Evolutionary conservation across 2,329 filamentous ascomycete genomes (phyloP).

Genomic region (Colletotrichum lentis): DNA sequence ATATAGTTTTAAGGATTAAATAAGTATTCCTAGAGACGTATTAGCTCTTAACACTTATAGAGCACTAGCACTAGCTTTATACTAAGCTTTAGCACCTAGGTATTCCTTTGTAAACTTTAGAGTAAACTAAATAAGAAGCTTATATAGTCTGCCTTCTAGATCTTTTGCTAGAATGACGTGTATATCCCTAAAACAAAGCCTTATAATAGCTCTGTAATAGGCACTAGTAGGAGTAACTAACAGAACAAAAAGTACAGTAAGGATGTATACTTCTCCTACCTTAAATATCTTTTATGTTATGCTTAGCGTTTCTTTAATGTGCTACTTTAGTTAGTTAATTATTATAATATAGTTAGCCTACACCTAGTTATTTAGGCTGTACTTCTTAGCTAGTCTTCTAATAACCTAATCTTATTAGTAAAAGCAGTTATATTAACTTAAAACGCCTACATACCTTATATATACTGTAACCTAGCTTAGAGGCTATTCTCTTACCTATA

Average conservation of each 20-base stretch:
- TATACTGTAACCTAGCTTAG: background rate
- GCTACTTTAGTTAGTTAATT: background rate
- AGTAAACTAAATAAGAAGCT: background rate
- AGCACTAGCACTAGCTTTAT: background rate
- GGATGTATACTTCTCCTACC: background rate
- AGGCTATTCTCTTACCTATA: background rate
- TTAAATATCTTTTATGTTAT: background rate
- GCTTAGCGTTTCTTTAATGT: background rate
- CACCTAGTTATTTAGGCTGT: background rate
- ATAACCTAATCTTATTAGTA: slow-evolving; percentile 4
- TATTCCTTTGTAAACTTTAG: slow-evolving; percentile 3
- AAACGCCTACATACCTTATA: background rate
- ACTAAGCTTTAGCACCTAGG: slow-evolving; percentile 6
- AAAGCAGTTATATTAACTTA: background rate
- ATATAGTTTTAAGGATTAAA: background rate
- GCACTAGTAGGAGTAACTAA: background rate
- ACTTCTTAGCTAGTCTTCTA: background rate
- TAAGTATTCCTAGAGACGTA: background rate
- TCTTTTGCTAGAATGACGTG: background rate
- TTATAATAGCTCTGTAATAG: background rate
- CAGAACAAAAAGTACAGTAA: background rate
- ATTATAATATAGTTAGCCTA: background rate
- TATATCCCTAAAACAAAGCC: background rate
- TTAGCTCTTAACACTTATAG: background rate
- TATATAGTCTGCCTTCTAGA: background rate